Conservation (phyloP, 495 filamentous ascomycete species). For the Penicillium goetzii region DNA sequence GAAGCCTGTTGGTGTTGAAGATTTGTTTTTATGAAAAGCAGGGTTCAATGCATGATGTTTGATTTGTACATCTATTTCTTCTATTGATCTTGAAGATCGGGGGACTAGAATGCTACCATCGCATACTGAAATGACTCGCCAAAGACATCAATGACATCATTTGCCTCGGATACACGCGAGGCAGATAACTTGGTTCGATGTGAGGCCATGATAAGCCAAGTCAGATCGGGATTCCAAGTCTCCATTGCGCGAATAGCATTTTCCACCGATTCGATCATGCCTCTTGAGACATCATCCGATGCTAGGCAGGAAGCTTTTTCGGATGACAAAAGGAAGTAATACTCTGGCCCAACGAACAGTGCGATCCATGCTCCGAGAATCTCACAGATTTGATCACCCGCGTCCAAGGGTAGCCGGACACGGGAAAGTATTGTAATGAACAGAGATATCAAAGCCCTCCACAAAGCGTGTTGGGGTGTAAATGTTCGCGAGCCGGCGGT, state of each 20-base stretch:
- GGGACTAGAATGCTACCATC: constrained; percentile 34
- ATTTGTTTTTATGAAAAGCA: too few relatives aligned
- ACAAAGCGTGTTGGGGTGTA: constrained; percentile 45
- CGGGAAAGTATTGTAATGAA: constrained; percentile 46
- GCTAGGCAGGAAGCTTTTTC: background rate
- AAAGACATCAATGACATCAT: constrained; percentile 21
- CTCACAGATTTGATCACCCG: constrained; percentile 46
- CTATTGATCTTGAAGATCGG: background rate
- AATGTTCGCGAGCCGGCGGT: constrained; percentile 37
- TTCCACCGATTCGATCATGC: constrained; percentile 33
- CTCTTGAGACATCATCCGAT: constrained; percentile 11
- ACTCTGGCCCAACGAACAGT: constrained; percentile 41
- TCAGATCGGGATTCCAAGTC: constrained; percentile 51
- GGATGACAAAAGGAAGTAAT: constrained; percentile 33
- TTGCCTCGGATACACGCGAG: background rate
- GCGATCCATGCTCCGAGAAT: constrained; percentile 45
- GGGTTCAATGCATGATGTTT: too few relatives aligned
- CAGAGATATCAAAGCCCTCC: constrained; percentile 42
- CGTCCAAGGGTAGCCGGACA: constrained; percentile 42
- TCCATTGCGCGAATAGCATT: constrained; percentile 46
- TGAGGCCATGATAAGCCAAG: constrained; percentile 48
- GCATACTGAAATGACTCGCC: constrained; percentile 36
- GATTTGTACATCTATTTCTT: background rate
- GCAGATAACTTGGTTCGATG: background rate
- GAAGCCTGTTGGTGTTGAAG: too few relatives aligned